Percentiles rank a stretch among this genome's conserved stretches.
Conservation (phyloP, 371 early-diverging fungal species). For the Cladochytrium tenue region DNA sequence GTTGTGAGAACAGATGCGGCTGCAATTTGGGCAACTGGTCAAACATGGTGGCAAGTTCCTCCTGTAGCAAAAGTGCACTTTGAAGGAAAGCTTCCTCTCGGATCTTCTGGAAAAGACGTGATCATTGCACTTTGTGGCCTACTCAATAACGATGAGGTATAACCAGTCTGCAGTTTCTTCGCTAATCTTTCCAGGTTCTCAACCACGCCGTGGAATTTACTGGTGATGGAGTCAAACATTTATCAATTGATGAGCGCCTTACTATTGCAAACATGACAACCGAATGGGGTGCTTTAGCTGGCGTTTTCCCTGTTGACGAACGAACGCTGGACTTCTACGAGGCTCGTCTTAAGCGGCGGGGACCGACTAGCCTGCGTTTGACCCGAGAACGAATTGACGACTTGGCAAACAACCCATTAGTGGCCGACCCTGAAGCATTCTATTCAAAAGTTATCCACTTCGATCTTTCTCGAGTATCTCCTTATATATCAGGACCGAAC, state of each 20-base stretch:
- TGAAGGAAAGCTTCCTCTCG: constrained; percentile 67
- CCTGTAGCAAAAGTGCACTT: constrained; percentile 87
- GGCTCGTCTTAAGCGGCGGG: constrained; percentile 54
- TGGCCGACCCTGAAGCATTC: constrained; percentile 54
- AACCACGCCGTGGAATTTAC: constrained; percentile 93
- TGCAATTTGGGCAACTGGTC: constrained; percentile 94
- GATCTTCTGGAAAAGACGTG: constrained; percentile 93
- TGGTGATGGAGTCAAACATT: constrained; percentile 64
- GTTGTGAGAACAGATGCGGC: constrained; percentile 96
- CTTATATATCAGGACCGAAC: constrained; percentile 92
- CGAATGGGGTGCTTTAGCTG: constrained; percentile 97
- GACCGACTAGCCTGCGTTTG: constrained; percentile 65
- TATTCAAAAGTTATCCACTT: constrained; percentile 85
- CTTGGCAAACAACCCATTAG: constrained; percentile 54
- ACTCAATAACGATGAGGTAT: constrained; percentile 74
- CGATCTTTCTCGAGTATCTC: constrained; percentile 83
- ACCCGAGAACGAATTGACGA: constrained; percentile 64
- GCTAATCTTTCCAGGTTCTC: constrained; percentile 59
- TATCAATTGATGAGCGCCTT: constrained; percentile 86
- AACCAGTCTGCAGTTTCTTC: constrained; percentile 24
- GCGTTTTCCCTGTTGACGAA: constrained; percentile 90
- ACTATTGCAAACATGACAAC: constrained; percentile 98
- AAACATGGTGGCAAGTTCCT: constrained; percentile 97
- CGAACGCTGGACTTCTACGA: constrained; percentile 71
- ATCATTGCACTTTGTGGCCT: constrained; percentile 83